Conservation (phyloP, 148 eudicot species). For the Arctostaphylos glauca region DNA sequence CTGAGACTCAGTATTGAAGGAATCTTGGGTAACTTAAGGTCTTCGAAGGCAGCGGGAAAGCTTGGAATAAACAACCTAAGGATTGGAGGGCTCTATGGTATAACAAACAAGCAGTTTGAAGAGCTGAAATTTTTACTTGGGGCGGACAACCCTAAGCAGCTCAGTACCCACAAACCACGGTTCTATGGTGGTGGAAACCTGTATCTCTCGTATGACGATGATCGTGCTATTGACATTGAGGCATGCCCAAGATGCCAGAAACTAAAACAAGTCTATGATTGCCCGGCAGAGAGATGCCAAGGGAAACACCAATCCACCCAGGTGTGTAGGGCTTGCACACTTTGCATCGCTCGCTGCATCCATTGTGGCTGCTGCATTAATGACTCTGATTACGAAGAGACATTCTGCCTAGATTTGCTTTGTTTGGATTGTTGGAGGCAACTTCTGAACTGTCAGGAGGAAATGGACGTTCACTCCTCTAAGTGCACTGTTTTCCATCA, state of each 20-base stretch:
- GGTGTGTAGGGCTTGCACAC: constrained; percentile 37
- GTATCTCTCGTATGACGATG: constrained; percentile 44
- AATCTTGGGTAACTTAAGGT: constrained; percentile 29
- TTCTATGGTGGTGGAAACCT: constrained; percentile 26
- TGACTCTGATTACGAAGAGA: constrained; percentile 34
- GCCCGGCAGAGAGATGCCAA: constrained; percentile 38
- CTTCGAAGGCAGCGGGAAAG: constrained; percentile 24
- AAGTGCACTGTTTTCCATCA: constrained; percentile 18
- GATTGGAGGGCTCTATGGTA: constrained; percentile 31
- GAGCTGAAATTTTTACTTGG: constrained; percentile 35
- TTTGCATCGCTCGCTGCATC: constrained; percentile 46
- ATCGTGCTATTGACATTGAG: constrained; percentile 47
- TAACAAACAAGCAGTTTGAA: constrained; percentile 31
- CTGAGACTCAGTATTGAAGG: constrained; percentile 28
- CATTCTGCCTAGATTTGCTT: constrained; percentile 28
- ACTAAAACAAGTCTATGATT: constrained; percentile 41
- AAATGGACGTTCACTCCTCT: neutral
- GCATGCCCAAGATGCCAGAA: constrained; percentile 42
- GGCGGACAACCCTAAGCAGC: constrained; percentile 18
- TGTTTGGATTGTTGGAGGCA: constrained; percentile 36
- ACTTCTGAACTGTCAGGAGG: constrained; percentile 8
- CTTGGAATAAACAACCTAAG: constrained; percentile 35
- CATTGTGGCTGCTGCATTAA: constrained; percentile 44
- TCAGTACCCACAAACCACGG: constrained; percentile 28
- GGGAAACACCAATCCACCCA: constrained; percentile 16